phyloP scores from a whole-genome alignment of 2,329 filamentous ascomycete species.

The Chrysoporthe austroafricana region DNA sequence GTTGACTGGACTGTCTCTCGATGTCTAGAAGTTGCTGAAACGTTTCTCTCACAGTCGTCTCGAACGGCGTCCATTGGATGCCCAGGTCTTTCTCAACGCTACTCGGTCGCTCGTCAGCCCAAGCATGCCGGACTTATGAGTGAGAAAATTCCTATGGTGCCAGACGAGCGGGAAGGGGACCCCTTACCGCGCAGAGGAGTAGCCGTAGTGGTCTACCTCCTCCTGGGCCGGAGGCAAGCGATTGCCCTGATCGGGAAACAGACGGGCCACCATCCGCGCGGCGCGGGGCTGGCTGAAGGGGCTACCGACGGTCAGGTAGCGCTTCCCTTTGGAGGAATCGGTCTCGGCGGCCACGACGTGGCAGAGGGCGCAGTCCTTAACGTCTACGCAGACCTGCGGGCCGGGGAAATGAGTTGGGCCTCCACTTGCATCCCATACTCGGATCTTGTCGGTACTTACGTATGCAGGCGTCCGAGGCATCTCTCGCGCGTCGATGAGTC shows the following conservation, averaged over 20 bases:
- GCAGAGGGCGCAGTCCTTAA: background rate
- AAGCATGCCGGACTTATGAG: background rate
- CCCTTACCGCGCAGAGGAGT: background rate
- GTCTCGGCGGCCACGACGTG: background rate
- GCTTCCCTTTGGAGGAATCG: background rate
- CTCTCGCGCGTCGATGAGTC: background rate
- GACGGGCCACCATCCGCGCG: background rate
- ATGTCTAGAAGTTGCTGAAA: background rate
- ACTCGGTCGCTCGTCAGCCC: background rate
- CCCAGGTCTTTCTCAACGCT: background rate
- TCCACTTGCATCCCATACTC: too few species aligned
- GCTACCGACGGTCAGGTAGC: background rate
- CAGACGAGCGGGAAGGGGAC: too few species aligned
- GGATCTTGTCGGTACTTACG: background rate
- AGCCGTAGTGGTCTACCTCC: background rate
- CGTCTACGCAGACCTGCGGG: background rate
- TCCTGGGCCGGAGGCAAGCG: background rate
- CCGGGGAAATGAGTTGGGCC: background rate
- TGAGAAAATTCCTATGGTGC: background rate
- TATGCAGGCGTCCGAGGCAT: background rate
- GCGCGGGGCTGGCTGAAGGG: background rate
- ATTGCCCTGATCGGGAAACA: background rate
- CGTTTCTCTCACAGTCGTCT: background rate
- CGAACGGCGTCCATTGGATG: background rate
- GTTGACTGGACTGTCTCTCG: background rate